phyloP scores from a whole-genome alignment of 495 filamentous ascomycete genomes.

The Penicillium alfredii region DNA sequence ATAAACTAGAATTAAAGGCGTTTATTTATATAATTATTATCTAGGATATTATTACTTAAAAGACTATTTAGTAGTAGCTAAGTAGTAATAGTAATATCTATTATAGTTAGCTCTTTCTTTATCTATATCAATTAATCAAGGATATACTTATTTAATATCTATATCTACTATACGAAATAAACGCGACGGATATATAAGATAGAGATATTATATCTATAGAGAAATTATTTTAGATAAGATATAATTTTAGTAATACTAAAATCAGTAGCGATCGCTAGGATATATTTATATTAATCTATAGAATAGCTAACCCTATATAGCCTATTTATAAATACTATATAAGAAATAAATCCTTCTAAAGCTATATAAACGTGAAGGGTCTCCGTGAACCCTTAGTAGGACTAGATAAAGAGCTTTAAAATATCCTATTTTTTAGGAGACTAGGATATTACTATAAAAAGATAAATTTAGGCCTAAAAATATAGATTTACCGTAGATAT shows the following conservation, averaged over 20 bases:
- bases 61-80: conserved; percentile 12
- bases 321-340: conserved; percentile 10
- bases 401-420: conserved; percentile 19
- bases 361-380: conserved; percentile 8
- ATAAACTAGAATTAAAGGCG: not conserved
- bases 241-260: conserved; percentile 22
- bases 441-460: conserved; percentile 30
- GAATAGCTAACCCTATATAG: conserved; percentile 18
- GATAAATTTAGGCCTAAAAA: conserved; percentile 24
- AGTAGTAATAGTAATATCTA: conserved; percentile 12
- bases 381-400: conserved; percentile 18
- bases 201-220: conserved; percentile 22
- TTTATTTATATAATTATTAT: conserved; percentile 12
- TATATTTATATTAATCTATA: conserved; percentile 7
- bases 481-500: conserved; percentile 16
- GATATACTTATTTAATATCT: conserved; percentile 13
- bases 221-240: conserved; percentile 26
- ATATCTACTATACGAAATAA: conserved; percentile 27
- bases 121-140: not conserved
- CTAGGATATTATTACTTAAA: conserved; percentile 10
- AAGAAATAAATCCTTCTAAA: conserved; percentile 7
- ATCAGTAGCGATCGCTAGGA: conserved; percentile 8
- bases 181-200: conserved; percentile 16
- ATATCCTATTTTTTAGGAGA: conserved; percentile 14
- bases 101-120: conserved; percentile 3